Evolutionary conservation across 345 rosid species (phyloP).

Genomic region (Cardamine occulta): DNA sequence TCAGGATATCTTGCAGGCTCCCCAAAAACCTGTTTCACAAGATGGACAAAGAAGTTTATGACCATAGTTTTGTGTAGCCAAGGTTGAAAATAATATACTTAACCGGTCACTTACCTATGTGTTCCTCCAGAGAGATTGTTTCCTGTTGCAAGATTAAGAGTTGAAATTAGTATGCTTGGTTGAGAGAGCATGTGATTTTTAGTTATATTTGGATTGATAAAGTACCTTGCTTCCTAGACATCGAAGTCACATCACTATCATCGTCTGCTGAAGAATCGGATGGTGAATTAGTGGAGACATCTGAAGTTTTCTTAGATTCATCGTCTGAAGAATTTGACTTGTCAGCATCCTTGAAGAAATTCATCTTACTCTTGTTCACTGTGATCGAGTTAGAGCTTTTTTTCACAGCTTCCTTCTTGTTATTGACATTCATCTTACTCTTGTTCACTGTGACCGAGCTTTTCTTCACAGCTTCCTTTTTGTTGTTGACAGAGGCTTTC

Average conservation of each 20-base stretch:
- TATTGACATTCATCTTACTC: conserved; percentile 31
- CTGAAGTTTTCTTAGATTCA: conserved; percentile 46
- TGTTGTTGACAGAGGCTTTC: conserved; percentile 31
- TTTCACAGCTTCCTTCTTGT: conserved; percentile 45
- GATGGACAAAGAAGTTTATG: background rate
- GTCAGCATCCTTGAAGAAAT: conserved; percentile 46
- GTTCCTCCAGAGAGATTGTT: conserved; percentile 28
- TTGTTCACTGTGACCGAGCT: conserved; percentile 19
- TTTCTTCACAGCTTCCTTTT: conserved; percentile 44
- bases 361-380: conserved; percentile 28
- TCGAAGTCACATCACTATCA: conserved; percentile 53
- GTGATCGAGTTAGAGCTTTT: conserved; percentile 11
- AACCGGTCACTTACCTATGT: conserved; percentile 11
- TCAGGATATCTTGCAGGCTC: conserved; percentile 34
- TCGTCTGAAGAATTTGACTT: conserved; percentile 48
- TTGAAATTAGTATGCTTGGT: conserved; percentile 16
- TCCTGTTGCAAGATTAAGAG: conserved; percentile 24
- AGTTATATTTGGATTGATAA: background rate
- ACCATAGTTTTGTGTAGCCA: conserved; percentile 1
- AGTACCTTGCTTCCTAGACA: conserved; percentile 58
- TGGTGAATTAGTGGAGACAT: conserved; percentile 65
- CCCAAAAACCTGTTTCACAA: conserved; percentile 28
- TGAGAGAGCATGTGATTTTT: background rate
- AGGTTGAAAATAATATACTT: background rate
- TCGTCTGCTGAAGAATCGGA: conserved; percentile 53